These are phyloP conservation scores for Pseudocercospora fijiensis DNA, from an alignment of 2,329 filamentous ascomycete species.

Conservation along the genomic window DNA sequence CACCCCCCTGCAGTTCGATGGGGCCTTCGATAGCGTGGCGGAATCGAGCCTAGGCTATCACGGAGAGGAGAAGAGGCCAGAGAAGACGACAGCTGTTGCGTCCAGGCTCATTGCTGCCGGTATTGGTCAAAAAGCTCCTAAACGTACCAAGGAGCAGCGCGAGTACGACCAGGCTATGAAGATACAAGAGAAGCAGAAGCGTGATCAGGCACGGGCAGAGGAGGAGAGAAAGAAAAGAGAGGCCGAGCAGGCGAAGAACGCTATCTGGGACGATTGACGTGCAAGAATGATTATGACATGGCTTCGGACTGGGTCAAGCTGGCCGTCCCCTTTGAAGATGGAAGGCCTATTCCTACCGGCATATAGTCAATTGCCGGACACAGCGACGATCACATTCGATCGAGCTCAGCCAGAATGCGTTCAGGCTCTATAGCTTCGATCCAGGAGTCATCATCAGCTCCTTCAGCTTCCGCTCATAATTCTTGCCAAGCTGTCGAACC, in stretches of 20 bases:
- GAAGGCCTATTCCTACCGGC: not conserved
- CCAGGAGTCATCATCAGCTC: constrained; percentile 45
- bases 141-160: constrained; percentile 81
- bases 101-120: constrained; percentile 85
- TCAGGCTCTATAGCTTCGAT: constrained; percentile 15
- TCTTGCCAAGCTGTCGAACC: constrained; percentile 68
- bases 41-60: not conserved
- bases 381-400: not conserved
- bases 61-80: constrained; percentile 54
- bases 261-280: constrained; percentile 74
- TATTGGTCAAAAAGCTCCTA: constrained; percentile 75
- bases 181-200: constrained; percentile 77
- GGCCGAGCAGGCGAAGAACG: constrained; percentile 70
- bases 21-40: constrained; percentile 8
- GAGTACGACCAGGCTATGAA: constrained; percentile 80
- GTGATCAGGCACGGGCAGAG: constrained; percentile 69
- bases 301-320: not conserved
- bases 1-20: constrained; percentile 29
- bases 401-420: not conserved
- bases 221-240: constrained; percentile 63
- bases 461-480: constrained; percentile 61
- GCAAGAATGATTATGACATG: not conserved
- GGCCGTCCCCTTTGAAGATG: not conserved
- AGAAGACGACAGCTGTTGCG: constrained; percentile 92
- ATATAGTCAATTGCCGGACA: not conserved